phyloP scores from a whole-genome alignment of 257 asterid species.

The Apocynum venetum region DNA sequence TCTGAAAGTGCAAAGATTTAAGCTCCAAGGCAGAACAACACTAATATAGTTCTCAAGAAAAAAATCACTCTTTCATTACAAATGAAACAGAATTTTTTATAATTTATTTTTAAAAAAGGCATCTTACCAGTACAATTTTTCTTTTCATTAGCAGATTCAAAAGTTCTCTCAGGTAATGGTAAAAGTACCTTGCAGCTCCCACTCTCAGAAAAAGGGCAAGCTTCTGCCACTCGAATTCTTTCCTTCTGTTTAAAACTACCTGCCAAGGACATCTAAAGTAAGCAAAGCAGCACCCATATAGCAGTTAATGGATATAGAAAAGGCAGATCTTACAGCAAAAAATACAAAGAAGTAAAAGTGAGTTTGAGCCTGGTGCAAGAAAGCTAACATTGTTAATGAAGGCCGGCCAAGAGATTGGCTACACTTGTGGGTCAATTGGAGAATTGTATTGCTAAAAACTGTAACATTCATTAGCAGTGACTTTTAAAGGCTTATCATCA shows the following conservation, averaged over 20 bases:
- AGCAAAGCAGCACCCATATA: conserved; percentile 7
- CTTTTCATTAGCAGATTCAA: background rate
- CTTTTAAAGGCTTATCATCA: background rate
- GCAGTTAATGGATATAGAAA: background rate
- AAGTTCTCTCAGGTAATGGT: background rate
- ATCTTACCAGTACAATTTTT: background rate
- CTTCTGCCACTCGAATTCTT: conserved; percentile 87
- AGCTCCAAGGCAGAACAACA: background rate
- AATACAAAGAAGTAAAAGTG: background rate
- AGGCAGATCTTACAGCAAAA: background rate
- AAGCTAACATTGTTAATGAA: background rate
- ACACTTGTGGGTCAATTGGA: background rate
- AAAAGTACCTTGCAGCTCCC: conserved; percentile 66
- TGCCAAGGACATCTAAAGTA: conserved; percentile 26
- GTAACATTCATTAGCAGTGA: no score
- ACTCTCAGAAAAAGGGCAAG: conserved; percentile 68
- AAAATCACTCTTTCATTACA: background rate
- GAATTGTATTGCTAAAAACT: background rate
- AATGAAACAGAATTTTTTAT: no score
- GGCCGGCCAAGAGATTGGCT: background rate
- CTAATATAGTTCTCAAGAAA: background rate
- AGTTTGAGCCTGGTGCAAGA: background rate
- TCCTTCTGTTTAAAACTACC: conserved; percentile 80
- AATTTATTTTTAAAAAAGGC: no score
- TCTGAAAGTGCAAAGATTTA: background rate